Evolutionary conservation across 2,329 filamentous ascomycete species (phyloP).

Genomic region (Diaporthe aspalathi): DNA sequence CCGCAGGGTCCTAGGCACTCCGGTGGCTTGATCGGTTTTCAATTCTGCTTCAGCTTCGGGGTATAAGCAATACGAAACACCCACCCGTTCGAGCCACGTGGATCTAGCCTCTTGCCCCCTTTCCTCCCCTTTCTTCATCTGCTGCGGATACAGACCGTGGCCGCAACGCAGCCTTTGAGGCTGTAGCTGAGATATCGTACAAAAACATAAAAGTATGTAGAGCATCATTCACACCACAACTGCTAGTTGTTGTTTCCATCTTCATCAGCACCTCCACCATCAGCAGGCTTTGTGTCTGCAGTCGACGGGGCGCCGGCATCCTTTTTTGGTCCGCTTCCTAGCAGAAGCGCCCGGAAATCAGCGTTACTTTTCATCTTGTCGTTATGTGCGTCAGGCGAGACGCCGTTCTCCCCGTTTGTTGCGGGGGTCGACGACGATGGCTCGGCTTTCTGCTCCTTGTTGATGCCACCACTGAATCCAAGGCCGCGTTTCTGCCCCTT

Average conservation of each 20-base stretch:
- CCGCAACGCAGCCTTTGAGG: slow-evolving; percentile 3
- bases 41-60: slow-evolving; percentile 31
- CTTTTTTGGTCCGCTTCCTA: slow-evolving; percentile 45
- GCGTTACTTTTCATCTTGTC: slow-evolving; percentile 63
- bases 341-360: slow-evolving; percentile 67
- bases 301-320: neutral
- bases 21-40: slow-evolving; percentile 3
- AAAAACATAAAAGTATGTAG: slow-evolving; percentile 23
- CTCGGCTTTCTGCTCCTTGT: slow-evolving; percentile 41
- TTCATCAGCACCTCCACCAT: slow-evolving; percentile 20
- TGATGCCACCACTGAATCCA: slow-evolving; percentile 46
- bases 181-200: slow-evolving; percentile 25
- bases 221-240: slow-evolving; percentile 29
- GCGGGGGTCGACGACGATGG: slow-evolving; percentile 26
- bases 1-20: neutral
- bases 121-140: neutral
- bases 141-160: neutral
- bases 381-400: slow-evolving; percentile 40
- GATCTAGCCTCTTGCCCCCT: neutral
- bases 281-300: slow-evolving; percentile 2
- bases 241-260: slow-evolving; percentile 17
- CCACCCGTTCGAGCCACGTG: neutral
- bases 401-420: slow-evolving; percentile 34
- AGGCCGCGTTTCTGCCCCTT: slow-evolving; percentile 47
- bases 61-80: slow-evolving; percentile 36